A percentile compares a stretch with the other conserved stretches of the same genome.
Conservation (phyloP, 2,329 filamentous ascomycete species). For the Aureobasidium namibiae region DNA sequence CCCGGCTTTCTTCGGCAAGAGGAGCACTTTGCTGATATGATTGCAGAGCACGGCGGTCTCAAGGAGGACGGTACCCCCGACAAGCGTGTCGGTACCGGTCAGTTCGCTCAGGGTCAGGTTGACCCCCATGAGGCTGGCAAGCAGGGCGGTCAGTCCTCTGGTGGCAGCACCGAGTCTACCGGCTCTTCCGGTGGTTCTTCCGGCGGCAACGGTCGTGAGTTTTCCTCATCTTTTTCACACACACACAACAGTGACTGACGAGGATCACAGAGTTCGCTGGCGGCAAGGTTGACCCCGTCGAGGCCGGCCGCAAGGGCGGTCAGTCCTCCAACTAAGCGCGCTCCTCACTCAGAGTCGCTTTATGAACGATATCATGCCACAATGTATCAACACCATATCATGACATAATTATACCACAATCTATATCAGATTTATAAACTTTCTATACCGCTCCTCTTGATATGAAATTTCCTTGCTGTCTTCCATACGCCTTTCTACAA, state of each 20-base stretch:
- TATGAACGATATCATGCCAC: neutral
- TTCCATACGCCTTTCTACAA: neutral
- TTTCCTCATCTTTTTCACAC: neutral
- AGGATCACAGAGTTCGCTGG: constrained; percentile 29
- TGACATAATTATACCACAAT: neutral
- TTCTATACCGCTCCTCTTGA: neutral
- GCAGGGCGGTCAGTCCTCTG: constrained; percentile 26
- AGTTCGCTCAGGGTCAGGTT: constrained; percentile 35
- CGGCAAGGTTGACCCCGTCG: constrained; percentile 33
- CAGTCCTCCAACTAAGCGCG: constrained; percentile 15
- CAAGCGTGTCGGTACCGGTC: constrained; percentile 33
- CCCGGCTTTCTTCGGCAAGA: neutral
- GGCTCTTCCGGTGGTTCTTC: constrained; percentile 3
- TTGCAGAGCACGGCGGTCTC: constrained; percentile 33
- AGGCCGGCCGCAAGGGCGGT: constrained; percentile 33
- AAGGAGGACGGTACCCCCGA: constrained; percentile 36
- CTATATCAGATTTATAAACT: neutral
- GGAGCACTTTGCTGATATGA: neutral
- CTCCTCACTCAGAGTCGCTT: neutral
- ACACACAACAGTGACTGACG: neutral
- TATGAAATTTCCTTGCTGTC: neutral
- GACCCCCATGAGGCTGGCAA: constrained; percentile 34
- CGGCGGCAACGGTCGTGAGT: constrained; percentile 16
- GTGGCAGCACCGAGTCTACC: neutral
- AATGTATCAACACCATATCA: neutral